These are phyloP conservation scores for Backusella tarrabulga DNA, from an alignment of 192 early-diverging fungal genomes.

Conservation along the genomic window DNA sequence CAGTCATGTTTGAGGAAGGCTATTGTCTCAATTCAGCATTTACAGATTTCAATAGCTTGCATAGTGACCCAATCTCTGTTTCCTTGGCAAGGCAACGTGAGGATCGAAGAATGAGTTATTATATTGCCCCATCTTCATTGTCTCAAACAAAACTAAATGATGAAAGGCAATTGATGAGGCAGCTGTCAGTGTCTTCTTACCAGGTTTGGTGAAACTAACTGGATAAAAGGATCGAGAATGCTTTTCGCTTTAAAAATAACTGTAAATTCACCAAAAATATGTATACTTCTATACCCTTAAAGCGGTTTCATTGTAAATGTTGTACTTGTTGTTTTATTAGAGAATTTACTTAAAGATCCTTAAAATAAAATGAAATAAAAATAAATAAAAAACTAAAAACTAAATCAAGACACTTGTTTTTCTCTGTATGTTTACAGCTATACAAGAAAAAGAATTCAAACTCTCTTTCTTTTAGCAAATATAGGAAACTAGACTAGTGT, in stretches of 20 bases:
- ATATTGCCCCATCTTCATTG: background rate
- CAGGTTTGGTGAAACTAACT: constrained; percentile 13
- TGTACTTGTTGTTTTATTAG: constrained; percentile 1
- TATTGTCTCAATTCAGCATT: background rate
- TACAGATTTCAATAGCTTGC: background rate
- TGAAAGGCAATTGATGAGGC: constrained; percentile 9
- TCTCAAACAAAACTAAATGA: background rate
- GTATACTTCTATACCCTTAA: background rate
- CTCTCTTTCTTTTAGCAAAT: background rate
- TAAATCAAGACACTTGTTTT: background rate
- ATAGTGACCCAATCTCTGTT: constrained; percentile 10
- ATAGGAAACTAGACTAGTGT: background rate
- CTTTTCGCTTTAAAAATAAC: background rate
- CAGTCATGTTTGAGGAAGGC: constrained; percentile 11
- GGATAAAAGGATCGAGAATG: background rate
- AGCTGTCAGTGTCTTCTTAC: constrained; percentile 15
- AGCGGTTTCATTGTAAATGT: constrained; percentile 5
- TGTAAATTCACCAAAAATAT: constrained; percentile 9
- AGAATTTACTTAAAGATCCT: background rate
- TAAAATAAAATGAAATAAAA: constrained; percentile 6
- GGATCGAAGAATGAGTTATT: constrained; percentile 15
- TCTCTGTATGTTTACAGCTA: background rate
- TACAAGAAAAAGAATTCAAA: too few species aligned
- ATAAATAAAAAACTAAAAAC: background rate
- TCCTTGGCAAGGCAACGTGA: constrained; percentile 17